Base-by-base conservation (phyloP, 257 asterid genomes). In the Salvia splendens region DNA sequence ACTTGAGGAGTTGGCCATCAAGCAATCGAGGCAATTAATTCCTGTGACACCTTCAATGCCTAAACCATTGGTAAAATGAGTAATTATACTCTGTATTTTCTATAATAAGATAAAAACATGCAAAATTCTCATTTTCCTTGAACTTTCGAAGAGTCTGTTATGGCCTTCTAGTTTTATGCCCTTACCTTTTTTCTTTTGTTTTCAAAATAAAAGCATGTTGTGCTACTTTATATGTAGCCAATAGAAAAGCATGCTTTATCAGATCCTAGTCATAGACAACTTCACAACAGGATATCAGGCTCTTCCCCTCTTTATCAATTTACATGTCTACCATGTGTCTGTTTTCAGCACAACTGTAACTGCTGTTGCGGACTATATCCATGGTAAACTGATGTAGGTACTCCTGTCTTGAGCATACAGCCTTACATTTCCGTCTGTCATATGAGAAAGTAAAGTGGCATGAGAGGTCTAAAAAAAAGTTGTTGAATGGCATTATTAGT, bases 1-100 rank as follows among this genome's bases (percentile, higher is more conserved):
- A 83, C 86, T 88, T 56, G 93, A 88, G 76, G 96, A 91, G 75
- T 76, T 91, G 75, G 90, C 96, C 55, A 79, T 86, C 57, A 91
- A 86, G 81, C 97, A 88, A 77, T 91, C 93, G 49, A 80, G 90
- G 54, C 92, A 88, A 68, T 74, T 88, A 69, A 91, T 88, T 84
- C 97, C 97, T 3, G 67, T 86, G 82, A 84, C 86, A 50, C 88
- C 94, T 9, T 68, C 88, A 33, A 70, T 76, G 80, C 88, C 97
- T 51, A 89, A 85, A 81, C 79, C 87, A 45, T 76, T 79, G 95
- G 88, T 89, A 80, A 66, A 75, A 68, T 38, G 41, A 60, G 41
- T 24, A 38, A 14, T 69, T 55, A 20, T 60, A 42, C 36, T 40
- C 42, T 10, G 16, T 60, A 11, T 56, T 67, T 41, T 55, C 8